Evolutionary conservation across 192 early-diverging fungal species (phyloP), one percentile per base, ranked within the genome.

Genomic region (Gryganskiella cystojenkinii): DNA sequence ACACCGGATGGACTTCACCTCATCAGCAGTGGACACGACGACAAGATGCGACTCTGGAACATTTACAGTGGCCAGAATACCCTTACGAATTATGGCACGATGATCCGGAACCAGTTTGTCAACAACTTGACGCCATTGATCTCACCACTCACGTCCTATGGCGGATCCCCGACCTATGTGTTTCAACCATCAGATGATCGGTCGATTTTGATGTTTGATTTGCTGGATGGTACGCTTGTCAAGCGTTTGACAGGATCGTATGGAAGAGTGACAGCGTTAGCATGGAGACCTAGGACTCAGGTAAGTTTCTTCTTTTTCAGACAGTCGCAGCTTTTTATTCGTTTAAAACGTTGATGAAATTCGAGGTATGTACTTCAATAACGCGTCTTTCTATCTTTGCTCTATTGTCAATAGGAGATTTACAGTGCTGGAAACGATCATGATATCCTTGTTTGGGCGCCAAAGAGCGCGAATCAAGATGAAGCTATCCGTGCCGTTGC

Each of bases 1-100:
- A 88, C 89, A 3, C 82, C 82, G 0, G 88, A 90, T 72, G 90
- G 92, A 1, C 64, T 74, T 3, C 65, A 85, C 34, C 56, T 96
- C 14, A 55, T 93, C 47, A 88, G 85, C 22, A 75, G 83, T 14
- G 88, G 85, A 0, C 70, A 83, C n/a, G 92, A 92, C 67, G 82
- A 86, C 30, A 83, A 78, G 45, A 80, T 92, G 49, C 85, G 86
- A 17, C 79, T 90, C 9, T 95, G 94, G 94, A 86, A 88, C 71
- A 68, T 87, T 10, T 56, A 80, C 24, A 84, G 78, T 20, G 85
- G 88, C 2, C 67, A 78, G 19, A 91, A 91, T 61, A 82, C 82
- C 9, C 73, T 89, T n/a, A 80, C 59, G 6, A 80, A 73, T 35
- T 72, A 64, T 28, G 64, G 70, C 30, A 66, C 71, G 10, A 59